A percentile compares a stretch with the other conserved stretches of the same genome.
Evolutionary conservation across 2,329 filamentous ascomycete genomes (phyloP).

Genomic region (Botrytis pseudocinerea): DNA sequence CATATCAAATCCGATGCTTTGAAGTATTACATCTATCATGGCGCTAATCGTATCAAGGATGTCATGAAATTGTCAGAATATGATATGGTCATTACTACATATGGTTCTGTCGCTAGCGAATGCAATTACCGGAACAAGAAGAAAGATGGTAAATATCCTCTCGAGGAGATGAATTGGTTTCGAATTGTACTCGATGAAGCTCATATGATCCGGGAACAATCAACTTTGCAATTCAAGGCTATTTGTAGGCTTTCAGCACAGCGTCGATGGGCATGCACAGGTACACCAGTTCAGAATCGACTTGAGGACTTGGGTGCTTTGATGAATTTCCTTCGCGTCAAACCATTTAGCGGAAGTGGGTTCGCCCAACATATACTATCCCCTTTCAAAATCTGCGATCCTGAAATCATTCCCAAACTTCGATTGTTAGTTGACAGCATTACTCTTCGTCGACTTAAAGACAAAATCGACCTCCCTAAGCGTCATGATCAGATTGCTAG

Average conservation of each 20-base stretch:
- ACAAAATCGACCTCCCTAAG: slow-evolving; percentile 79
- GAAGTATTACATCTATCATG: slow-evolving; percentile 83
- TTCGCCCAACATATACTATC: slow-evolving; percentile 80
- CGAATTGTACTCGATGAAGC: slow-evolving; percentile 93
- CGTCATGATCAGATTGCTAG: slow-evolving; percentile 71
- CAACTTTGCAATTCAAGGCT: slow-evolving; percentile 78
- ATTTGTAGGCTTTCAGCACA: slow-evolving; percentile 77
- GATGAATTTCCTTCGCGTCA: slow-evolving; percentile 79
- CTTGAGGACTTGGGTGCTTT: slow-evolving; percentile 87
- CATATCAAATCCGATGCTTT: slow-evolving; percentile 69
- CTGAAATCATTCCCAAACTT: slow-evolving; percentile 79
- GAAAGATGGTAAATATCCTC: slow-evolving; percentile 61
- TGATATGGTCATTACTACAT: slow-evolving; percentile 90
- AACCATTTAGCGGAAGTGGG: slow-evolving; percentile 77
- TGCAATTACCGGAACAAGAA: slow-evolving; percentile 62
- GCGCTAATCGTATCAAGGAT: slow-evolving; percentile 71
- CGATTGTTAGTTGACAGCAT: slow-evolving; percentile 92
- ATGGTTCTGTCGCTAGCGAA: slow-evolving; percentile 83
- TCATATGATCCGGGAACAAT: slow-evolving; percentile 87
- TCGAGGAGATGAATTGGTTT: slow-evolving; percentile 86
- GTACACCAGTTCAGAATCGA: slow-evolving; percentile 92
- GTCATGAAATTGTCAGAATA: slow-evolving; percentile 66
- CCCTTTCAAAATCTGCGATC: slow-evolving; percentile 85
- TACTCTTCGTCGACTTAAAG: slow-evolving; percentile 86
- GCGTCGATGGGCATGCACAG: slow-evolving; percentile 94